These are phyloP conservation scores for Blastobotrys malaysiensis DNA, from an alignment of 1,139 yeast species.

Conservation along the genomic window DNA sequence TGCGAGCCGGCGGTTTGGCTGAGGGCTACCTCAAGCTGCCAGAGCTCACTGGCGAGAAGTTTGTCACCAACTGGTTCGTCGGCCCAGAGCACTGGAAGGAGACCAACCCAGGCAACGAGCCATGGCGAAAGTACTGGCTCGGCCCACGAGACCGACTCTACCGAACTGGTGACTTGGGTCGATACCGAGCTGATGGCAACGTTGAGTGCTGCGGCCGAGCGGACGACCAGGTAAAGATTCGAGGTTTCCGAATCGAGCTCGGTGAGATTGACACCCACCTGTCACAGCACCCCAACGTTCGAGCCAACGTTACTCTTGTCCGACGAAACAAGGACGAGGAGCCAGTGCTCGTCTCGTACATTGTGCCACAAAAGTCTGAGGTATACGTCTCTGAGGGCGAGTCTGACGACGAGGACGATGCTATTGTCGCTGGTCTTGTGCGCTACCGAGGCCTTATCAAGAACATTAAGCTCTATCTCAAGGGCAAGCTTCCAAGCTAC, in stretches of 20 bases:
- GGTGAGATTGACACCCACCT: conserved; percentile 98
- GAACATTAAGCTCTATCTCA: conserved; percentile 74
- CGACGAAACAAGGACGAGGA: conserved; percentile 90
- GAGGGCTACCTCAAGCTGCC: conserved; percentile 94
- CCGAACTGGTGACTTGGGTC: conserved; percentile 95
- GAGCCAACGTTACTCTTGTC: conserved; percentile 91
- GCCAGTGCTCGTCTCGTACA: conserved; percentile 81
- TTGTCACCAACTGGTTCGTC: conserved; percentile 85
- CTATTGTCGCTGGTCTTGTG: conserved; percentile 68
- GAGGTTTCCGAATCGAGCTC: conserved; percentile 96
- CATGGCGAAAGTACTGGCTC: conserved; percentile 79
- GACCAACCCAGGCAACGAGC: conserved; percentile 46
- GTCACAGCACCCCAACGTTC: conserved; percentile 83
- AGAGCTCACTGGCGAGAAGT: conserved; percentile 80
- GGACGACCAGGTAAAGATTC: conserved; percentile 95
- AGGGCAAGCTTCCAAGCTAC: conserved; percentile 84
- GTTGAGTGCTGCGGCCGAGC: conserved; percentile 99
- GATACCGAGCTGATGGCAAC: conserved; percentile 94
- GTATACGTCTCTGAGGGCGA: conserved; percentile 48
- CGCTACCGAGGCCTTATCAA: conserved; percentile 70
- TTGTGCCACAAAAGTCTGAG: conserved; percentile 73
- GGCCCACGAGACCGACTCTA: conserved; percentile 95
- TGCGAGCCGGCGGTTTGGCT: conserved; percentile 96
- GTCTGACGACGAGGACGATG: conserved; percentile 44
- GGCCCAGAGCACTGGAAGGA: conserved; percentile 54